Conservation (phyloP, 2,329 filamentous ascomycete genomes). For the Chrysosporium keratinophilum region DNA sequence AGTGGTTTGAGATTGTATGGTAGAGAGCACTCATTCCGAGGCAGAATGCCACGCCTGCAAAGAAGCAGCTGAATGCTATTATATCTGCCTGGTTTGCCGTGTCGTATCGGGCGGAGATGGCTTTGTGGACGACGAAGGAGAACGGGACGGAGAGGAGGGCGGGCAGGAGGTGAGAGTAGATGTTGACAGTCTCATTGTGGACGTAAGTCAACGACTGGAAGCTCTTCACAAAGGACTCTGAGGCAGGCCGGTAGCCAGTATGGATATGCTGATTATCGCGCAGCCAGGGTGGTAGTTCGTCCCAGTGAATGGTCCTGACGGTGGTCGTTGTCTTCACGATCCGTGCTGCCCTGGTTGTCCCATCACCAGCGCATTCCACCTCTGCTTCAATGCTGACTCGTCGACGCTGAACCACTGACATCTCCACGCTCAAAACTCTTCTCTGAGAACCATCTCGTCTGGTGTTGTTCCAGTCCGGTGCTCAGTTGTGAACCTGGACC, state of each 20-base stretch:
- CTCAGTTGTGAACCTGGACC: background rate
- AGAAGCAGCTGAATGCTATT: constrained; percentile 68
- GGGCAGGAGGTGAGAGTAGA: constrained; percentile 62
- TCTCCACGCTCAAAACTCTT: background rate
- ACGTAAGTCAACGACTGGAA: constrained; percentile 50
- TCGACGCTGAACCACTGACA: constrained; percentile 10
- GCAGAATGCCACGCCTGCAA: constrained; percentile 60
- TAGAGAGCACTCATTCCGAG: constrained; percentile 75
- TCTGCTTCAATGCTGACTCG: constrained; percentile 7
- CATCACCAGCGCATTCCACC: background rate
- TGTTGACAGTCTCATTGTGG: constrained; percentile 62
- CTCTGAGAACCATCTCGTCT: background rate
- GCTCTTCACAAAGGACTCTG: constrained; percentile 50
- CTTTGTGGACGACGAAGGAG: constrained; percentile 45
- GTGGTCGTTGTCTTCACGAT: constrained; percentile 6
- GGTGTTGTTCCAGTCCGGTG: background rate
- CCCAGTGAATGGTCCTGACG: constrained; percentile 38
- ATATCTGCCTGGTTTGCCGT: constrained; percentile 54
- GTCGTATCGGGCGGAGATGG: constrained; percentile 55
- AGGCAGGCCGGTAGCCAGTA: constrained; percentile 54
- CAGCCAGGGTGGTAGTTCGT: constrained; percentile 45
- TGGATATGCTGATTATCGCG: constrained; percentile 61
- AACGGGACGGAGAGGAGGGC: constrained; percentile 48
- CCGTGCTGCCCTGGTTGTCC: background rate
- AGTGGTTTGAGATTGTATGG: constrained; percentile 80